These are phyloP conservation scores for Austropuccinia psidii DNA, from an alignment of 1,284 basidiomycete genomes.

Conservation along the genomic window DNA sequence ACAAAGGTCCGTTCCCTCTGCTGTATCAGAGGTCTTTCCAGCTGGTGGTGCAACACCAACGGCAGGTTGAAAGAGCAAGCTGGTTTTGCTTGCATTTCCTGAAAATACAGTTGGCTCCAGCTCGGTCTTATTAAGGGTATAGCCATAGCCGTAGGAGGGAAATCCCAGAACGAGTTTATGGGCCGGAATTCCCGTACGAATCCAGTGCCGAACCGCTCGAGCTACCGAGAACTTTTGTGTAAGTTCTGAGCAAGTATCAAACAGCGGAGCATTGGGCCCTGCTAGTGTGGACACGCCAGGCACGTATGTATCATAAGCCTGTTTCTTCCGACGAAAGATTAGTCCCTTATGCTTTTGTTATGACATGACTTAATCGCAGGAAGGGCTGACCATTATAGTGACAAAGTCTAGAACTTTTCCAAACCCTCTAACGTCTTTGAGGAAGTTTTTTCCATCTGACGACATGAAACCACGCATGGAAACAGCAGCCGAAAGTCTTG, in stretches of 20 bases:
- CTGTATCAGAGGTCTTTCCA: slow-evolving; percentile 2
- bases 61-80: background rate
- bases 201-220: slow-evolving; percentile 3
- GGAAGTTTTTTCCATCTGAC: slow-evolving; percentile 21
- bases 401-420: slow-evolving; percentile 22
- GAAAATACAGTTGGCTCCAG: slow-evolving; percentile 17
- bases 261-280: slow-evolving; percentile 32
- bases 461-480: slow-evolving; percentile 29
- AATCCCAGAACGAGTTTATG: slow-evolving; percentile 23
- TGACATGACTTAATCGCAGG: background rate
- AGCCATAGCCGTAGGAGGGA: slow-evolving; percentile 33
- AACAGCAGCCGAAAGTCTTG: slow-evolving; percentile 27
- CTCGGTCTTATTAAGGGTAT: slow-evolving; percentile 10
- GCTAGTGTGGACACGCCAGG: background rate
- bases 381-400: slow-evolving; percentile 32
- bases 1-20: background rate
- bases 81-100: slow-evolving; percentile 1
- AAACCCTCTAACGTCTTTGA: slow-evolving; percentile 18
- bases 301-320: slow-evolving; percentile 34
- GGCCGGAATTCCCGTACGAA: slow-evolving; percentile 6
- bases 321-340: too few species aligned
- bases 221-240: slow-evolving; percentile 7
- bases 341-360: background rate
- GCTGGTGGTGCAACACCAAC: background rate
- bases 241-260: slow-evolving; percentile 22